phyloP scores from a whole-genome alignment of 805 yeast genomes.

The Blastobotrys mokoenaii region DNA sequence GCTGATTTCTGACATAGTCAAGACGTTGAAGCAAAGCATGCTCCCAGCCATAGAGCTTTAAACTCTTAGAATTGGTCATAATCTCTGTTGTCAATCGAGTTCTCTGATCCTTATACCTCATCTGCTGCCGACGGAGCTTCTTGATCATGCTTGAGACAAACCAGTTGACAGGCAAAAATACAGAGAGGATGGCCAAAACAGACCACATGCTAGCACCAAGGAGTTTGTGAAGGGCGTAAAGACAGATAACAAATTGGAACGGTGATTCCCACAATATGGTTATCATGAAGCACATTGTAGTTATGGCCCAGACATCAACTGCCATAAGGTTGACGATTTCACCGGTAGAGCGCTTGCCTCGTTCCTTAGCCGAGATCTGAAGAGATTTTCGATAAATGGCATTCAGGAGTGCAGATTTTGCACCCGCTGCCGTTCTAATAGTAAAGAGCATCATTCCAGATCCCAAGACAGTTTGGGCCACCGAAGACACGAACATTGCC shows the following conservation, averaged over 20 bases:
- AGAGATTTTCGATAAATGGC: slow-evolving; percentile 65
- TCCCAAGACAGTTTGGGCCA: slow-evolving; percentile 66
- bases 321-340: slow-evolving; percentile 93
- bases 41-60: slow-evolving; percentile 96
- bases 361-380: slow-evolving; percentile 55
- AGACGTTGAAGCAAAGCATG: slow-evolving; percentile 67
- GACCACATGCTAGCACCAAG: slow-evolving; percentile 92
- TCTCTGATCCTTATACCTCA: slow-evolving; percentile 86
- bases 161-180: slow-evolving; percentile 77
- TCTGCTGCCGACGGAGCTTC: slow-evolving; percentile 73
- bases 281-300: slow-evolving; percentile 70
- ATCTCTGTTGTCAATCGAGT: slow-evolving; percentile 82
- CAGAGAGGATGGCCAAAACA: slow-evolving; percentile 67
- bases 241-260: slow-evolving; percentile 71
- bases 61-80: slow-evolving; percentile 77
- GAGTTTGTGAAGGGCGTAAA: slow-evolving; percentile 59
- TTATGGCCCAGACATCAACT: slow-evolving; percentile 84
- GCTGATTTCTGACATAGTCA: slow-evolving; percentile 75
- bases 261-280: slow-evolving; percentile 91
- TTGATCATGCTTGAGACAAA: slow-evolving; percentile 51
- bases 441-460: slow-evolving; percentile 75
- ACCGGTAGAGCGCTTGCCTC: slow-evolving; percentile 67
- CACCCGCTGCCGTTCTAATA: slow-evolving; percentile 67
- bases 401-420: slow-evolving; percentile 49
- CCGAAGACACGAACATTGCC: slow-evolving; percentile 66